Base-by-base conservation (phyloP, 352 stramenopile genomes). In the Globisporangium emineosum region DNA sequence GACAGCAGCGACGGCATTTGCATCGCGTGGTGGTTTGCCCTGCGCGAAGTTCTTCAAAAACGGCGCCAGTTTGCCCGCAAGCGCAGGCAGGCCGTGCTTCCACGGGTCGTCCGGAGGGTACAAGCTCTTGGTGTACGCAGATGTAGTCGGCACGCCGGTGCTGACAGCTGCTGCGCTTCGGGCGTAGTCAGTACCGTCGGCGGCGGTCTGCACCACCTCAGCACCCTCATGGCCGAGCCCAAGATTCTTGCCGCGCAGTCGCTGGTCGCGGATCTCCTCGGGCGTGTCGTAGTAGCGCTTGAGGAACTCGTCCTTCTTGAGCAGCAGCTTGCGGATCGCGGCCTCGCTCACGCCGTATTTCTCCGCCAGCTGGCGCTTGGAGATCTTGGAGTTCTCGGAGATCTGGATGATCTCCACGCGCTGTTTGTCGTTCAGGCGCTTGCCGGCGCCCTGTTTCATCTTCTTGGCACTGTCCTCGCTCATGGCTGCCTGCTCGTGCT, bases 351-450 rank as follows among this genome's bases (percentile, higher is more conserved):
- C 83, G 55, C 83, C 83, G 66, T 88, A 93, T 60, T 88, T 83
- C 47, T 90, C 81, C 21, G 81, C 83, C 51, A 93, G 63, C 60
- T 89, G 81, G 33, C 83, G 81, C 77, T 93, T 91, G 60, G 81
- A 88, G 62, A 83, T 88, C 69, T 87, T 88, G 69, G 65, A 79
- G 65, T 90, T 90, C 67, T 91, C 83, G 3, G 81, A 76, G 60
- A 90, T 79, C 70, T 93, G 83, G 70, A 93, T 93, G 69, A 93
- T 91, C 64, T 93, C 81, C 37, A 93, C 77, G 65, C 83, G 83
- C 78, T 93, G 78, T 51, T 86, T 86, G 69, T 93, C 83, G 65
- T 89, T 91, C 60, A 93, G 71, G 10, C 83, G 83, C 72, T 90
- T 91, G 55, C 81, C 83, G 40, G 74, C 72, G 19, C 83, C 83